These are phyloP conservation scores for Colletotrichum shisoi DNA, from an alignment of 2,329 filamentous ascomycete species.

Conservation along the genomic window DNA sequence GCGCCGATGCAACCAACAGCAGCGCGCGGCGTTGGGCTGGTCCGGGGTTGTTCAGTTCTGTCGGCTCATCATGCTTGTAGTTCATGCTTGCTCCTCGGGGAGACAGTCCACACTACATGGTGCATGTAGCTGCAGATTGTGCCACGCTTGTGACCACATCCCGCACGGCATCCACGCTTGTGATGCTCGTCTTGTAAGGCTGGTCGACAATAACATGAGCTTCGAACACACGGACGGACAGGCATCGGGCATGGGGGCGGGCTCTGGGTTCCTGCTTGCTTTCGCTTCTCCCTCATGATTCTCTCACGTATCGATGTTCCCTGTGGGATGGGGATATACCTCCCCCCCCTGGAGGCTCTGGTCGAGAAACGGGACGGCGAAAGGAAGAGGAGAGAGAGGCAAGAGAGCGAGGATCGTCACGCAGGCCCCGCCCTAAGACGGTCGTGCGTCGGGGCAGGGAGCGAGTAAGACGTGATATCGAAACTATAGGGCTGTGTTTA, in stretches of 20 bases:
- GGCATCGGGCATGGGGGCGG: conserved; percentile 15
- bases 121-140: background rate
- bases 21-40: conserved; percentile 17
- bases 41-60: background rate
- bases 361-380: conserved; percentile 1
- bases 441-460: conserved; percentile 12
- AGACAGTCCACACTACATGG: background rate
- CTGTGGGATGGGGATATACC: conserved; percentile 3
- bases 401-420: background rate
- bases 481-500: background rate
- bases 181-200: conserved; percentile 8
- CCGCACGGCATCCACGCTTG: background rate
- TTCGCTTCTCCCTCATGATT: conserved; percentile 33
- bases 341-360: background rate
- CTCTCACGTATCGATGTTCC: conserved; percentile 25
- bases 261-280: conserved; percentile 11
- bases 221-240: conserved; percentile 17
- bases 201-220: conserved; percentile 14
- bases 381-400: background rate
- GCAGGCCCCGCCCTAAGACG: conserved; percentile 22
- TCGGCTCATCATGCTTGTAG: background rate
- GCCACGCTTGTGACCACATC: conserved; percentile 3
- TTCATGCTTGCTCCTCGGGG: background rate
- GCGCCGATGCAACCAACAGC: conserved; percentile 21
- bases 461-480: conserved; percentile 22